Conservation (phyloP, 2,329 filamentous ascomycete genomes). For the Aspergillus hiratsukae region DNA sequence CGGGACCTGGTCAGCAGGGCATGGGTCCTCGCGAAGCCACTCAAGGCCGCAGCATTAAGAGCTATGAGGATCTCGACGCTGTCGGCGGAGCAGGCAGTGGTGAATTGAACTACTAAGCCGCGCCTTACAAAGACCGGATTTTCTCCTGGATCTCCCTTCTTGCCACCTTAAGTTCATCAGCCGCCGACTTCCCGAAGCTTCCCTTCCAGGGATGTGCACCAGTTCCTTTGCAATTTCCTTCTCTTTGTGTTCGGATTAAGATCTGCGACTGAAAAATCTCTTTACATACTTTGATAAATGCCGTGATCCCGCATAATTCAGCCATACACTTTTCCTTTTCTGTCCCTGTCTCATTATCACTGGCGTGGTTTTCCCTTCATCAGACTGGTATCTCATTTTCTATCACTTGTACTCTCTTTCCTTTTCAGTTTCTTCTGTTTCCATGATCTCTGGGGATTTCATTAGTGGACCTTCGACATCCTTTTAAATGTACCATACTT, state of each 20-base stretch:
- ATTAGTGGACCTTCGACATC: background rate
- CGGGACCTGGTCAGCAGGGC: constrained; percentile 64
- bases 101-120: constrained; percentile 77
- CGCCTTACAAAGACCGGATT: background rate
- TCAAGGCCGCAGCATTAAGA: constrained; percentile 87
- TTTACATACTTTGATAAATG: background rate
- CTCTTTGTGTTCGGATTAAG: background rate
- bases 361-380: background rate
- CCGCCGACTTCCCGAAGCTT: background rate
- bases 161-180: background rate
- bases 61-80: constrained; percentile 95
- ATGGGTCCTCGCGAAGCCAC: constrained; percentile 88
- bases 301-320: background rate
- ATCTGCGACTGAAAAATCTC: background rate
- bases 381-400: background rate
- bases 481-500: background rate
- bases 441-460: background rate
- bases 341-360: background rate
- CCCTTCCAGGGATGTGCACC: background rate
- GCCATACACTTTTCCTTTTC: background rate
- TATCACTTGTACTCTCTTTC: background rate
- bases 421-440: background rate
- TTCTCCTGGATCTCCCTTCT: constrained; percentile 1
- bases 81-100: constrained; percentile 68
- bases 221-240: background rate